A percentile compares a stretch with the other conserved stretches of the same genome.
Evolutionary conservation across 129 eudicot species (phyloP).

Genomic region (Tagetes patula): DNA sequence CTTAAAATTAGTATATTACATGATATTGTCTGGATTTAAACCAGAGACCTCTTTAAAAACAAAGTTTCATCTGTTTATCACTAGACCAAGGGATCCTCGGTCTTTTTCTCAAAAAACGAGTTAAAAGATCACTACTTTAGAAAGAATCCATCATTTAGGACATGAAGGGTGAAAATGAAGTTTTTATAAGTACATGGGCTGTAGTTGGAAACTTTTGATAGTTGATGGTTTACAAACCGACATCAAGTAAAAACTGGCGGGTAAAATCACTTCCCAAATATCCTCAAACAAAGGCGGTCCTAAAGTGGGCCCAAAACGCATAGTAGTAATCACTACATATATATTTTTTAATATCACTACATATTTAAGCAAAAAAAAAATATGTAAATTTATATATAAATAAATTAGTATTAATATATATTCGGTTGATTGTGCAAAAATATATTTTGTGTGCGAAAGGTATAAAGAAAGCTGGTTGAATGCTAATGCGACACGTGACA

Average conservation of each 20-base stretch:
- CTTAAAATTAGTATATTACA: too few relatives aligned
- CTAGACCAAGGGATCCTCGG: not conserved
- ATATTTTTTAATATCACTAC: not conserved
- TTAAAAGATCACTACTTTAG: not conserved
- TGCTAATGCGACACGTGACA: too few relatives aligned
- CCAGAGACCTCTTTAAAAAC: too few relatives aligned
- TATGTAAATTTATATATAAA: too few relatives aligned
- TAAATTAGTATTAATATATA: too few relatives aligned
- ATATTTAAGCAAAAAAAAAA: too few relatives aligned
- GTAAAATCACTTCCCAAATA: slow-evolving; percentile 25
- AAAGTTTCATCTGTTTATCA: not conserved
- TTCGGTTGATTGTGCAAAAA: too few relatives aligned
- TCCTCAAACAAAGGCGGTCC: slow-evolving; percentile 39
- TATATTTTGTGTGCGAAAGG: too few relatives aligned
- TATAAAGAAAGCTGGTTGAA: too few relatives aligned
- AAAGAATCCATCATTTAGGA: not conserved
- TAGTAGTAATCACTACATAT: slow-evolving; percentile 23
- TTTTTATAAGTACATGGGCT: not conserved
- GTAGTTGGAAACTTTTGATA: not conserved
- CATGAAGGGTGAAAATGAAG: slow-evolving; percentile 2
- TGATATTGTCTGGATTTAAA: too few relatives aligned
- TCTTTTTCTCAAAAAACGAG: not conserved
- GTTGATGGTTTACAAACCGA: slow-evolving; percentile 6
- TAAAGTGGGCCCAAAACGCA: slow-evolving; percentile 25
- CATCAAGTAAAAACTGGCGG: slow-evolving; percentile 23